Evolutionary conservation across 2,329 filamentous ascomycete genomes (phyloP), one percentile per base, ranked within the genome.

Genomic region (Colletotrichum lindemuthianum): DNA sequence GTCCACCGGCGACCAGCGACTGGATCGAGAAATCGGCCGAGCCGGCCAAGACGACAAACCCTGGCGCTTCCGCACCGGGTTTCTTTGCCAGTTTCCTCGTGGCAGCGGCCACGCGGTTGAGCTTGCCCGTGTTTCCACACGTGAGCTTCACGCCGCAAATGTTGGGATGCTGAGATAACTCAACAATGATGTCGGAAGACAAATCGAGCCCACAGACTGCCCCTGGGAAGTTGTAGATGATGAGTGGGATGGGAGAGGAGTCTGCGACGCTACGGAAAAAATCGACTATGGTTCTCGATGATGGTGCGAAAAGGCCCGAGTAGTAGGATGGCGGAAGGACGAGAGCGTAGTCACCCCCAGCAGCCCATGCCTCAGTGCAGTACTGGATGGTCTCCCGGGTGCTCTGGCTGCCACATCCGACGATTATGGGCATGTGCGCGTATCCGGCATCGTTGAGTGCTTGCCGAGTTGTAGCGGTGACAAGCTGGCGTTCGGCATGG

Each of bases 301-400:
- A 82, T 10, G 85, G 83, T 33, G 83, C 86, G 73, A 92, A 89
- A 24, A 92, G 80, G 4, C 85, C 74, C 60, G 88, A 86, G 78
- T 93, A 94, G 80, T 94, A 95, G 54, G 87, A 88, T 4, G 92
- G 92, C 10, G 92, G 90, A 34, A 95, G 83, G 4, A 94, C 86
- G 60, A 96, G 83, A 7, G 90, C 90, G 70, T 90, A 92, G 77
- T 93, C 90, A 68, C 89, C 91, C 59, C 92, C 92, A 41, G 87
- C 83, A 36, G 84, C 82, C 69, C 85, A 86, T 12, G 91, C 91
- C 72, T 93, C 90, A 63, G 81, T 78, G 78, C 90, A 93, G 63
- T 90, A 81, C 64, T 88, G 82, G 66, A 94, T 85, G 15, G 89
- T 88, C 77, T 94, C 91, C 60, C 89, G 84, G 8, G 89, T 92